Evolutionary conservation across 192 early-diverging fungal genomes (phyloP).

Genomic region (Dispira simplex): DNA sequence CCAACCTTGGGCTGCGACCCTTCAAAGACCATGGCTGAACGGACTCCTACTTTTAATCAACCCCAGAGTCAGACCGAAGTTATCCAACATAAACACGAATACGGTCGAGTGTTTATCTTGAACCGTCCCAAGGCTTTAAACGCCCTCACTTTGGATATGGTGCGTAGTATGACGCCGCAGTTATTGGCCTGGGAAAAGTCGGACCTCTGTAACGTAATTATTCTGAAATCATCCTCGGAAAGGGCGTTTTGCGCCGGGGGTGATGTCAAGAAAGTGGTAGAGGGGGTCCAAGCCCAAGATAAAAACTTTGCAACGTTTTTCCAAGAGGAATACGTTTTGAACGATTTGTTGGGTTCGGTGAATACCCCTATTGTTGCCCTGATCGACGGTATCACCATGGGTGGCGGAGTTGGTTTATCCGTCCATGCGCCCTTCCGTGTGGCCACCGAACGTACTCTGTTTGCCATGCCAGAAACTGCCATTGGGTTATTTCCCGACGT

Average conservation of each 20-base stretch:
- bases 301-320: conserved; percentile 54
- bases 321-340: conserved; percentile 78
- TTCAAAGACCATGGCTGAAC: background rate
- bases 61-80: conserved; percentile 24
- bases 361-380: conserved; percentile 80
- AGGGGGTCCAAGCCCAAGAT: conserved; percentile 21
- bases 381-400: conserved; percentile 87
- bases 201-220: conserved; percentile 73
- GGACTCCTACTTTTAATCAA: conserved; percentile 3
- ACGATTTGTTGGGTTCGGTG: conserved; percentile 82
- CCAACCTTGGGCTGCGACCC: too few species aligned
- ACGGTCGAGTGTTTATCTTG: conserved; percentile 47
- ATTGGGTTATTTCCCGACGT: conserved; percentile 98
- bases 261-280: conserved; percentile 47
- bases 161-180: conserved; percentile 60
- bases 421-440: conserved; percentile 93
- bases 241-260: conserved; percentile 88
- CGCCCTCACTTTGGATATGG: conserved; percentile 75
- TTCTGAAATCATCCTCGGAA: conserved; percentile 57
- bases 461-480: conserved; percentile 95
- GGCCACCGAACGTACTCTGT: conserved; percentile 87
- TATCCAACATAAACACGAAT: conserved; percentile 31
- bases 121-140: conserved; percentile 73
- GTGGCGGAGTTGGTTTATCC: conserved; percentile 91
- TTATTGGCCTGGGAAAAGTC: conserved; percentile 80